These are phyloP conservation scores for Karstenula rhodostoma DNA, from an alignment of 2,329 filamentous ascomycete species.

Conservation along the genomic window DNA sequence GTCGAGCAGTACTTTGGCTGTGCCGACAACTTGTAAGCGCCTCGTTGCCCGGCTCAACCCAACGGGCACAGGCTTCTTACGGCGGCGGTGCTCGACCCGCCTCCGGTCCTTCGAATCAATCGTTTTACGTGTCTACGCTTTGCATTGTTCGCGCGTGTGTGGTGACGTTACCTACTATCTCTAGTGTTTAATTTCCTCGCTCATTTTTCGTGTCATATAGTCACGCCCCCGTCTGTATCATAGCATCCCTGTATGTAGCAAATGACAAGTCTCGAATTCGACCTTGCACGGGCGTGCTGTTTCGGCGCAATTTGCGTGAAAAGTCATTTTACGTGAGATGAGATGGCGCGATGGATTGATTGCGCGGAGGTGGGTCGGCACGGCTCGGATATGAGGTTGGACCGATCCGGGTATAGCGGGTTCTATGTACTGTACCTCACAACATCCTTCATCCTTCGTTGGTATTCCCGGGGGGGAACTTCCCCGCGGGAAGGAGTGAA, in stretches of 20 bases:
- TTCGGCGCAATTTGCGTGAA: not conserved
- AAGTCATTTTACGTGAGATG: not conserved
- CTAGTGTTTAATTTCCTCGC: slow-evolving; percentile 33
- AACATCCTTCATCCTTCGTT: too few species aligned
- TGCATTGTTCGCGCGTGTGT: slow-evolving; percentile 8
- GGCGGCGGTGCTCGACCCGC: not conserved
- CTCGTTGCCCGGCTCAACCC: not conserved
- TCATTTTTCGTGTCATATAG: slow-evolving; percentile 2
- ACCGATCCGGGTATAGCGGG: not conserved
- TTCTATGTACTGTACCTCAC: too few species aligned
- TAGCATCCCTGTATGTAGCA: slow-evolving; percentile 14
- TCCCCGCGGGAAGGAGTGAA: too few species aligned
- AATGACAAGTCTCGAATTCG: slow-evolving; percentile 16
- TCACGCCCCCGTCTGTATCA: slow-evolving; percentile 1
- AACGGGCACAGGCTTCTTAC: not conserved
- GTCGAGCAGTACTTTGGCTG: slow-evolving; percentile 87
- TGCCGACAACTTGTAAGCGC: slow-evolving; percentile 54
- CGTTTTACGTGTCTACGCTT: slow-evolving; percentile 33
- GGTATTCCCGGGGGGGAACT: too few species aligned
- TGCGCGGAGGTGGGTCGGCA: not conserved
- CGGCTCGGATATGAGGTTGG: slow-evolving; percentile 10
- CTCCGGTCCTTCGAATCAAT: slow-evolving; percentile 8
- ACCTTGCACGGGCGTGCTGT: slow-evolving; percentile 6
- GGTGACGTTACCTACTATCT: slow-evolving; percentile 22
- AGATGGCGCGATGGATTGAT: not conserved